Conservation (phyloP, 2,329 filamentous ascomycete species). For the Cryphonectria nitschkei region DNA sequence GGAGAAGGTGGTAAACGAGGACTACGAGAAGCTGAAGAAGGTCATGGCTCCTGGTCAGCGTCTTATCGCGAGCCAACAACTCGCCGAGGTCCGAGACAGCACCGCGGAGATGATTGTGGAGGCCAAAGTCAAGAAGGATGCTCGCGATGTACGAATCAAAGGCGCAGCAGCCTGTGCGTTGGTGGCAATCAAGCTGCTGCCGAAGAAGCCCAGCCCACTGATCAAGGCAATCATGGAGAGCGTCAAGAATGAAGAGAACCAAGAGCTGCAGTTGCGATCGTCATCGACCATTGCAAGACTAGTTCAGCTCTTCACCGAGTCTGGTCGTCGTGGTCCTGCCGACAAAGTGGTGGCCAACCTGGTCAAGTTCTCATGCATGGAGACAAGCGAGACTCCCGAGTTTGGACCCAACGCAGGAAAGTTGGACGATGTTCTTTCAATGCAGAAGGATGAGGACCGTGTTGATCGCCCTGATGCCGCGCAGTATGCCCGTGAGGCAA, state of each 20-base stretch:
- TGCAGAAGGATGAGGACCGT: conserved; percentile 96
- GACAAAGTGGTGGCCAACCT: conserved; percentile 96
- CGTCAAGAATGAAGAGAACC: conserved; percentile 91
- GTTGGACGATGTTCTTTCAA: conserved; percentile 81
- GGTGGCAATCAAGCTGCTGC: conserved; percentile 82
- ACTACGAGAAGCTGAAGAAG: conserved; percentile 88
- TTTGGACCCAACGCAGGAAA: conserved; percentile 82
- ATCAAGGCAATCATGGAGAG: conserved; percentile 99
- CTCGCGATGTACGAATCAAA: conserved; percentile 82
- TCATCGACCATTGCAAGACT: conserved; percentile 82
- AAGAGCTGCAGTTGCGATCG: conserved; percentile 84
- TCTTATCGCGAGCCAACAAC: conserved; percentile 77
- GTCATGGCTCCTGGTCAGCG: conserved; percentile 86
- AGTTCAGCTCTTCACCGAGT: conserved; percentile 82
- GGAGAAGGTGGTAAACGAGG: conserved; percentile 81
- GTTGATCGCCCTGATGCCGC: conserved; percentile 89
- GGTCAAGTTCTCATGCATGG: conserved; percentile 96
- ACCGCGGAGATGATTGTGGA: conserved; percentile 76
- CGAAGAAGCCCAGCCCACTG: conserved; percentile 89
- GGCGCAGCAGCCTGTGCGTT: conserved; percentile 86
- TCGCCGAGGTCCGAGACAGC: conserved; percentile 76
- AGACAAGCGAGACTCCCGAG: conserved; percentile 96
- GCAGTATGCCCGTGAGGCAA: conserved; percentile 87
- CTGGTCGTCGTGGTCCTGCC: conserved; percentile 80
- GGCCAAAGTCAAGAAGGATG: conserved; percentile 76